These are phyloP conservation scores for Salix brachista DNA, from an alignment of 345 rosid species.

Conservation along the genomic window DNA sequence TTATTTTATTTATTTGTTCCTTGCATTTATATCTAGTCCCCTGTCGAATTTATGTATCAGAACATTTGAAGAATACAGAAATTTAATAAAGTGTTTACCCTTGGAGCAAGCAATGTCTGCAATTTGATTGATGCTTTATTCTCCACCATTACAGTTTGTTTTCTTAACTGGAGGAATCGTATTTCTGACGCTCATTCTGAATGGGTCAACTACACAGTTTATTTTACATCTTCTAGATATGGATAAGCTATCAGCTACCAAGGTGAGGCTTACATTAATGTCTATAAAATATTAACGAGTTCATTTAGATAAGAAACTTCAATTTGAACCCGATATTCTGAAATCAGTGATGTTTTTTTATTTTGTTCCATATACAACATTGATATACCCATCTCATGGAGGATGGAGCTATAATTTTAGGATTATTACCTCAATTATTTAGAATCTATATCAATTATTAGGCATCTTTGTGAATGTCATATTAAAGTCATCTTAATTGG, in stretches of 20 bases:
- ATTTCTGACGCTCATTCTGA: conserved; percentile 75
- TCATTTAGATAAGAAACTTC: no score
- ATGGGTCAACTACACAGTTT: conserved; percentile 91
- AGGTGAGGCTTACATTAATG: conserved; percentile 44
- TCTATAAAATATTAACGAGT: not conserved
- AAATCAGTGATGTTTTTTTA: no score
- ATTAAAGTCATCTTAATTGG: no score
- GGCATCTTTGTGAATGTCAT: no score
- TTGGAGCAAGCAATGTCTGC: not conserved
- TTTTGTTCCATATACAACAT: no score
- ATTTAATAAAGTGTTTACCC: not conserved
- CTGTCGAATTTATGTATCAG: not conserved
- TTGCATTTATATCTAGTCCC: not conserved
- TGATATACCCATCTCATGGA: no score
- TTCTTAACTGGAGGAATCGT: conserved; percentile 98
- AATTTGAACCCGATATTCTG: no score
- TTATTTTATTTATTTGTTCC: not conserved
- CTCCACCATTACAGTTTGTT: conserved; percentile 52
- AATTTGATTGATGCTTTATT: conserved; percentile 10
- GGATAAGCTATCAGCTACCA: conserved; percentile 71
- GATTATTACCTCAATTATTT: no score
- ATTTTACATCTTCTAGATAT: conserved; percentile 61
- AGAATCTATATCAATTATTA: no score
- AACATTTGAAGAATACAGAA: not conserved
- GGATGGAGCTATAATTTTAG: no score